Base-by-base conservation (phyloP, 768 basidiomycete genomes). In the Russula abietina region DNA sequence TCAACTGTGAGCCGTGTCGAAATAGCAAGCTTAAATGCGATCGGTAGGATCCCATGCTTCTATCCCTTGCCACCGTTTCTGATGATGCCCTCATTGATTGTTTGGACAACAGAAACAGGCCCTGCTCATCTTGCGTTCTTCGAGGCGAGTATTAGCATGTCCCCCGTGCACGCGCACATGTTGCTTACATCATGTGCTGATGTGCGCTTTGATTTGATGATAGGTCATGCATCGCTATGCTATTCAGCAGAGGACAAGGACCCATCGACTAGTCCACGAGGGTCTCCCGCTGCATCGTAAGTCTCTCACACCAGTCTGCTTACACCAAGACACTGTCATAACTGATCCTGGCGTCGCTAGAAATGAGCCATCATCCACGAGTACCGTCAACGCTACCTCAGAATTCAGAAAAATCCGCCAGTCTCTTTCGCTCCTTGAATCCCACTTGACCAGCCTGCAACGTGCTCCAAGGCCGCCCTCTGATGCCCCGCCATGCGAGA, bases 11-110 rank as follows among this genome's bases (percentile, higher is more conserved):
- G 55, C 65, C 67, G 26, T 67, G 67, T 56, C 59, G 67, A 55
- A 62, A 59, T 45, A 67, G 67, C 61, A 67, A 67, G 58, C 65
- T 67, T 57, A 67, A 67, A n/a, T 67, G 66, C 19, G 66, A 67
- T 41, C 60, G 67, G 67, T 67, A 45, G 33, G 55, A 28, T 38
- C 45, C 46, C 28, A 32, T 24, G 2, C 17, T 24, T 33, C 24
- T 5, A 33, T 30, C 28, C 53, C 14, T 46, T 28, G 22, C 16
- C 33, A 19, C 32, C 39, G 22, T 22, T 12, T 22, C 12, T 36
- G 7, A 28, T 36, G 7, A 28, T 28, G 11, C 33, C 17, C 51
- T 32, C 22, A 30, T 48, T 55, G 39, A 54, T 49, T 22, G 1
- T 38, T 49, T 46, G 11, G 46, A 57, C 7, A 26, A 16, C 51